A percentile compares a stretch with the other conserved stretches of the same genome.
Evolutionary conservation across 768 basidiomycete genomes (phyloP).

Genomic region (Phylloporus arenicola): DNA sequence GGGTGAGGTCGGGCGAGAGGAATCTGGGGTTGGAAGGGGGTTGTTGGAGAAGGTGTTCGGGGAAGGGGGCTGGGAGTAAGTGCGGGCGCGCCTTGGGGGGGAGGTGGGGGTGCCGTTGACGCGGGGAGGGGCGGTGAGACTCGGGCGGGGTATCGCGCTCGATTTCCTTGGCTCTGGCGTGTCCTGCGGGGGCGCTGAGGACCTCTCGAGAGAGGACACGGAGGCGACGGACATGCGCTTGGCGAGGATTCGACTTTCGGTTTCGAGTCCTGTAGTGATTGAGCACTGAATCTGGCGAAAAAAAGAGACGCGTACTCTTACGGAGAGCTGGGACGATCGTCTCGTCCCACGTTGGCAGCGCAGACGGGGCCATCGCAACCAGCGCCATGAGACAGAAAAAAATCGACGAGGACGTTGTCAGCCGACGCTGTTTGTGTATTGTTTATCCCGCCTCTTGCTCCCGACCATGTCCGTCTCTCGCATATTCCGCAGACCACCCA

Average conservation of each 20-base stretch:
- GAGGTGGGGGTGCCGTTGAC: conserved; percentile 28
- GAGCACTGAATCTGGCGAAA: neutral
- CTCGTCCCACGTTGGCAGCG: conserved; percentile 67
- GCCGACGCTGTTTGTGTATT: neutral
- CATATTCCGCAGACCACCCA: conserved; percentile 52
- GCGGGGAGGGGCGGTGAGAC: conserved; percentile 26
- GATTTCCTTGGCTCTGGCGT: conserved; percentile 32
- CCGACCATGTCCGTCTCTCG: conserved; percentile 24
- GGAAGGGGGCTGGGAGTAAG: conserved; percentile 51
- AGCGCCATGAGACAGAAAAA: conserved; percentile 27
- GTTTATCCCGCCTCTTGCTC: neutral
- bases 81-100: conserved; percentile 50
- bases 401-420: neutral
- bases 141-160: conserved; percentile 45
- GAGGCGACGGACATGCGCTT: conserved; percentile 75
- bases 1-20: conserved; percentile 41
- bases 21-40: conserved; percentile 31
- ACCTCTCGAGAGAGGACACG: conserved; percentile 45
- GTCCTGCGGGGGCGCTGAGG: conserved; percentile 17
- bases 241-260: conserved; percentile 72
- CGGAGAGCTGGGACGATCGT: conserved; percentile 75
- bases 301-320: conserved; percentile 51
- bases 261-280: conserved; percentile 58
- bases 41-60: conserved; percentile 28
- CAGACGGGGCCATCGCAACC: conserved; percentile 36